Evolutionary conservation across 768 basidiomycete genomes (phyloP), one percentile per base, ranked within the genome.

Genomic region (Panaeolus papilionaceus): DNA sequence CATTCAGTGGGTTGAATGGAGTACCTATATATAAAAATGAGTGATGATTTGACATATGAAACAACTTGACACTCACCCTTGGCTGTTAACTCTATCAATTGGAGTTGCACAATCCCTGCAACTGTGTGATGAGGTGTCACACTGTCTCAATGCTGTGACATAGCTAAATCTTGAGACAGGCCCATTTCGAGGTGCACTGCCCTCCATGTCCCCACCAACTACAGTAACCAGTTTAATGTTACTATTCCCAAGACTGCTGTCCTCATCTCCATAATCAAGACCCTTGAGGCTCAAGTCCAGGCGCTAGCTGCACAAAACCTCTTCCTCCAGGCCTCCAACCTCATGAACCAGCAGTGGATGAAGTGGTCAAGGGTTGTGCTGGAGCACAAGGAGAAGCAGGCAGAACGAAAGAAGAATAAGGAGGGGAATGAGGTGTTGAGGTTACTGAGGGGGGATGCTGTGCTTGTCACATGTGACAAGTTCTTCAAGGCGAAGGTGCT

Each of bases 321-420:
- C 14, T 8, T 4, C 44, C 44, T 45, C 16, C 44, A 45, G 16
- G 44, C 44, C 16, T 45, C 44, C 44, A 45, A 45, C 44, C 44
- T 45, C 44, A 45, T 45, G 44, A 45, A 45, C 16, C 44, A 45
- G 44, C 44, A 45, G 44, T 45, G 44, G 44, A 45, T 45, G 44
- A 45, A 45, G 44, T 1, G 44, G 44, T 45, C 4, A 2, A 45
- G 16, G n/a, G 16, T 45, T 5, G 44, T 4, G 2, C n/a, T 45
- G 9, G 44, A 45, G 44, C 9, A 14, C 10, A 45, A 45, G 44
- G 44, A 45, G 44, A 18, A 45, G 44, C 11, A n/a, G 44, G 44
- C 5, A 16, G 16, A 45, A 16, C 12, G n/a, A 16, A 45, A 45
- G 44, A 45, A 45, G n/a, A 45, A 45, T 14, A 45, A 45, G n/a